phyloP scores from a whole-genome alignment of 2,329 filamentous ascomycete species.

The Aureobasidium sp. region DNA sequence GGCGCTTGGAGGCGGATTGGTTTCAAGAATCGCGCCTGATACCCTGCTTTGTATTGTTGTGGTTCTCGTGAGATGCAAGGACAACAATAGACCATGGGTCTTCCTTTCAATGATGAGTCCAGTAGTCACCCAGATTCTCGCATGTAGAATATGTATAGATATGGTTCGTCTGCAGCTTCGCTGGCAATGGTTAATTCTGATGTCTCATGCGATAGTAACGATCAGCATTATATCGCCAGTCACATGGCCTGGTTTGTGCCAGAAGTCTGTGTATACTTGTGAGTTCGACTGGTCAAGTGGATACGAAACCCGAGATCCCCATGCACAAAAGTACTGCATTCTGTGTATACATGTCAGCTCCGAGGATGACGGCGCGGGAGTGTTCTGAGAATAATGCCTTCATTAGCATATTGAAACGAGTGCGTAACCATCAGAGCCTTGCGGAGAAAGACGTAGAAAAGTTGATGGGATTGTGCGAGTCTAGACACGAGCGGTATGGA shows the following conservation, averaged over 20 bases:
- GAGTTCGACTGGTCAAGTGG: background rate
- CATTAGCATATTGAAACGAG: background rate
- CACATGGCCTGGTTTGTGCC: too few species aligned
- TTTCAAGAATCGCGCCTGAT: slow-evolving; percentile 1
- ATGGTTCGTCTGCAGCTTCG: too few species aligned
- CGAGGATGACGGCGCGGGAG: background rate
- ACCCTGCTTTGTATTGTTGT: background rate
- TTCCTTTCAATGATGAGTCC: background rate
- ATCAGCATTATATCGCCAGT: too few species aligned
- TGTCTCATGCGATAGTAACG: too few species aligned
- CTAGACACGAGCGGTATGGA: background rate
- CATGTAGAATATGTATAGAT: background rate
- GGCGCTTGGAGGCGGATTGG: background rate
- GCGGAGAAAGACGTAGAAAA: background rate
- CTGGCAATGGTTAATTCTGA: too few species aligned
- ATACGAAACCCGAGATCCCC: background rate
- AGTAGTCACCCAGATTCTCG: background rate
- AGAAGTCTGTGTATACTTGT: too few species aligned
- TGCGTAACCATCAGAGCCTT: background rate
- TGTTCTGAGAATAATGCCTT: background rate
- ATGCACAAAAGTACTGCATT: background rate
- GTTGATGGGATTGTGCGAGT: background rate
- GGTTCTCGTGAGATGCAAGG: background rate
- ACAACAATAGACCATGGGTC: background rate
- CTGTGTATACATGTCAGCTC: background rate